A percentile compares a stretch with the other conserved stretches of the same genome.
Conservation (phyloP, 2,329 filamentous ascomycete species). For the Gnomoniopsis sp. region DNA sequence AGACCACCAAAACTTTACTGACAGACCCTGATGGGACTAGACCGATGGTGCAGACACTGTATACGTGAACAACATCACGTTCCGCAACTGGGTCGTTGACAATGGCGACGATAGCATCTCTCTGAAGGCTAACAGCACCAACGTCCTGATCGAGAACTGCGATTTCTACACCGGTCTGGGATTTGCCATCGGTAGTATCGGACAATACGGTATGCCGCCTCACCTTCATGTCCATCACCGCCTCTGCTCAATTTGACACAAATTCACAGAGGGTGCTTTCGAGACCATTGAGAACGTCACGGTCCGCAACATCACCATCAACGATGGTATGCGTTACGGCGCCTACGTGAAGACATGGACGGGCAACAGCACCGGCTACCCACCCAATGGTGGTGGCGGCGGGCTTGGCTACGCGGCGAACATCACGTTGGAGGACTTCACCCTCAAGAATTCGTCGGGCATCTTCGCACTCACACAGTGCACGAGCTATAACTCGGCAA, state of each 20-base stretch:
- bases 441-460: conserved; percentile 17
- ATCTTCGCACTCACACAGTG: conserved; percentile 21
- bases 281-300: conserved; percentile 18
- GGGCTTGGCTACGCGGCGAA: conserved; percentile 21
- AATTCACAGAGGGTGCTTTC: neutral
- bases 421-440: conserved; percentile 22
- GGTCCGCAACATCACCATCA: conserved; percentile 35
- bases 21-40: neutral
- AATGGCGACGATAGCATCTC: conserved; percentile 35
- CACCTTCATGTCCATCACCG: conserved; percentile 21
- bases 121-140: conserved; percentile 37
- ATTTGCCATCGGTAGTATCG: conserved; percentile 36
- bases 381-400: conserved; percentile 18
- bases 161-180: conserved; percentile 34
- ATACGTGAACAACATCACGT: conserved; percentile 16
- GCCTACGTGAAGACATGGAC: conserved; percentile 20
- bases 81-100: conserved; percentile 14
- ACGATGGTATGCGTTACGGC: conserved; percentile 24
- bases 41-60: conserved; percentile 16
- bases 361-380: conserved; percentile 12
- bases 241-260: neutral
- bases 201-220: conserved; percentile 32
- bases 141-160: conserved; percentile 35
- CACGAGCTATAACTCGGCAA: conserved; percentile 20
- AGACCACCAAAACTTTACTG: neutral